Base-by-base conservation (phyloP, 495 filamentous ascomycete genomes). In the Neurospora pannonica region DNA sequence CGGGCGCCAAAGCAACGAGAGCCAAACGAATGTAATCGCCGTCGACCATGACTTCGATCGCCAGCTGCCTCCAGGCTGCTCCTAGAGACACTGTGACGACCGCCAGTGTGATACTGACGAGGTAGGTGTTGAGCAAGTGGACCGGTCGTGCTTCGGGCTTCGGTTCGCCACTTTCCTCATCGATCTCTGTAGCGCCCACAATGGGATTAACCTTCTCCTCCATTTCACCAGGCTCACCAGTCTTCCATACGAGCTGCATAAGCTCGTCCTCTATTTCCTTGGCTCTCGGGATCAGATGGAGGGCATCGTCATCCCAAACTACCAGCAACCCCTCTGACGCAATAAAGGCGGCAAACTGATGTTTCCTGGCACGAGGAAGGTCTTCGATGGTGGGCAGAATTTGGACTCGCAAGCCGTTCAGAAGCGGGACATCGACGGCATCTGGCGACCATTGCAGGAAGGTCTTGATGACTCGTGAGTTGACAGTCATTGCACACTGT, bases 401-500 rank as follows among this genome's bases (percentile, higher is more conserved):
- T 77, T 93, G 92, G 31, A 94, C 88, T 5, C 90, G 88, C 5
- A 94, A 86, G 70, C 92, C 92, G 78, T 93, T 92, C 81, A 88
- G 88, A 42, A 94, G 80, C 7, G 92, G 92, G n/a, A 94, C 92
- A 72, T 93, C 91, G 36, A 90, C 86, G 3, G 89, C 90, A 72
- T 91, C 90, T 9, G 91, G 90, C 21, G 89, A 89, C 88, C 89
- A 92, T 71, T 88, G 84, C 43, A 94, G 79, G 79, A 92, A 93
- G 1, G 89, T 90, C 84, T 91, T 91, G 82, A 94, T 91, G 43
- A 93, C 89, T 78, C 91, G 81, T 5, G 92, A 93, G 78, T 91
- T 92, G 71, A 94, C 88, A 9, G 92, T 94, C 90, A 93, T 93
- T n/a, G 92, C 91, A 77, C 86, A 89, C 90, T 93, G 77, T 10